Evolutionary conservation across 768 basidiomycete genomes (phyloP), one percentile per base, ranked within the genome.

Genomic region (Russula abietina): DNA sequence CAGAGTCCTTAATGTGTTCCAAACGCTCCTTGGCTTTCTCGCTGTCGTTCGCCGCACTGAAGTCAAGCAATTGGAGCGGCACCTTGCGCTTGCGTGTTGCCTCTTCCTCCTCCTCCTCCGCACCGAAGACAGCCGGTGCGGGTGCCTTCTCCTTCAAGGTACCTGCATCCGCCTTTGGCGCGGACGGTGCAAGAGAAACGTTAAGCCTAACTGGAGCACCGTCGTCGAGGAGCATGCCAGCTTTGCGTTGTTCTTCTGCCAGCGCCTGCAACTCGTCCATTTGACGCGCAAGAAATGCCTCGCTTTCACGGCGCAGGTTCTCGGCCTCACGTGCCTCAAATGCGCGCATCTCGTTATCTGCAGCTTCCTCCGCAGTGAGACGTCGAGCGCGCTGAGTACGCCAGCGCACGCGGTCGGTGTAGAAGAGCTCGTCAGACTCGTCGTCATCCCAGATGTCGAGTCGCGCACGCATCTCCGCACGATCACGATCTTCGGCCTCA

Each of bases 181-280:
- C 75, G 0, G 77, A 75, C 19, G 80, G 75, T 17, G 83, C 81
- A 32, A 88, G 78, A 1, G 87, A 86, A 26, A 96, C 89, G 67
- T 87, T 88, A 57, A 98, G 79, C 69, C 88, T 86, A 69, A 98
- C 89, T 6, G 93, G 92, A 19, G 90, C 91, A 32, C 91, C 92
- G 66, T 97, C 95, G 65, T 96, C 94, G 36, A 95, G 80, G 17
- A 97, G 75, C 75, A 96, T 80, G 33, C 94, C 94, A 8, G 91
- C 91, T 70, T 91, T 90, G 66, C 91, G 86, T 70, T 97, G 93
- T 70, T 95, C 89, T 55, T 91, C 90, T 14, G 90, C 91, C 32
- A 96, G 77, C 2, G 91, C 88, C 67, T 93, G 92, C 86, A 96
- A 89, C 73, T 98, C 94, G 66, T 91, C 91, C 91, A 96, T 93